Conservation (phyloP, 2,329 filamentous ascomycete genomes). For the Teratosphaeria zuluensis region DNA sequence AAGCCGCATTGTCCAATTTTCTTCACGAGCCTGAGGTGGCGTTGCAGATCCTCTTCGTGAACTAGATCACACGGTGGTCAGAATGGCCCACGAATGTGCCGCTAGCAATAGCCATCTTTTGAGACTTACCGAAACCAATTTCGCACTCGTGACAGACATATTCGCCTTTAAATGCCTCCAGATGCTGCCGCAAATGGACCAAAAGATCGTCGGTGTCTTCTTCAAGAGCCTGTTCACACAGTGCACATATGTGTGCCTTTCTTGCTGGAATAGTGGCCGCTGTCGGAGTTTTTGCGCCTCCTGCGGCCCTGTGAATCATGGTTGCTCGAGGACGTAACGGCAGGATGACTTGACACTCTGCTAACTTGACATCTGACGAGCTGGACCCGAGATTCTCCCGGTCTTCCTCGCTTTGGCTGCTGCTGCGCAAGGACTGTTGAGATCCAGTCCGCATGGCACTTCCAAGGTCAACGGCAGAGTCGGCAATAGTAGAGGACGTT, state of each 20-base stretch:
- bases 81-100: background rate
- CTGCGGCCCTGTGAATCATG: conserved; percentile 7
- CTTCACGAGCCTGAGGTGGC: conserved; percentile 11
- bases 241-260: conserved; percentile 11
- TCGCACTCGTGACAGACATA: conserved; percentile 13
- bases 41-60: conserved; percentile 15
- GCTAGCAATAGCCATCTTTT: background rate
- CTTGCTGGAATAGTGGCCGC: conserved; percentile 1
- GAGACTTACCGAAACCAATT: conserved; percentile 10
- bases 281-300: conserved; percentile 1
- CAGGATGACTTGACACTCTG: background rate
- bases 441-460: background rate
- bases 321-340: conserved; percentile 3
- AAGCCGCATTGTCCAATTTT: conserved; percentile 17
- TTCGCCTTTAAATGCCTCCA: conserved; percentile 15
- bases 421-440: background rate
- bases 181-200: conserved; percentile 12
- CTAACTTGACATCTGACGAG: background rate
- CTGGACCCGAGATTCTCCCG: background rate
- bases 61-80: background rate
- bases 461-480: conserved; percentile 8
- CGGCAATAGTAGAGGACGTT: background rate
- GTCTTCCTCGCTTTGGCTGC: background rate
- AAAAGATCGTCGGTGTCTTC: conserved; percentile 13
- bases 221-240: conserved; percentile 15